These are phyloP conservation scores for Syzygium syzygioides DNA, from an alignment of 441 rosid species.

Conservation along the genomic window DNA sequence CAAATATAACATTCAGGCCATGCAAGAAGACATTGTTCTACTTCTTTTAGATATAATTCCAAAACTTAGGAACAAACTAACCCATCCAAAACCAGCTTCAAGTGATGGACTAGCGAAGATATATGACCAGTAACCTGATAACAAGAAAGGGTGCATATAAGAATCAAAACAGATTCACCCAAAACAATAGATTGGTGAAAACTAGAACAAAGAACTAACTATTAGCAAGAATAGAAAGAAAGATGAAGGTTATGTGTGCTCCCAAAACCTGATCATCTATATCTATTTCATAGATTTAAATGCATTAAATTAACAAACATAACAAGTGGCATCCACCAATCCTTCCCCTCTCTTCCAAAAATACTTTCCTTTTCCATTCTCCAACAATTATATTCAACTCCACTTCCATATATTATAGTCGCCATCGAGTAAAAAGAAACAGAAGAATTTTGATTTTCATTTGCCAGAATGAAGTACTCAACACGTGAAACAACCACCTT, in stretches of 20 bases:
- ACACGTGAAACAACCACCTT: neutral
- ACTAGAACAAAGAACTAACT: neutral
- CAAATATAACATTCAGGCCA: neutral
- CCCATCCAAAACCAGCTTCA: slow-evolving; percentile 99
- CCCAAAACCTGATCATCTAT: neutral
- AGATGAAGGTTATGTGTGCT: neutral
- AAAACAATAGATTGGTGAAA: neutral
- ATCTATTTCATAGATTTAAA: neutral
- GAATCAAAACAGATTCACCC: neutral
- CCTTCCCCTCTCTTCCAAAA: neutral
- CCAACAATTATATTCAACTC: neutral
- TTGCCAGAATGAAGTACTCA: neutral
- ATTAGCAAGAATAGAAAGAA: neutral
- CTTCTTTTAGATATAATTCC: neutral
- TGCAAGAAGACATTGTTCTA: neutral
- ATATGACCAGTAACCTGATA: slow-evolving; percentile 92
- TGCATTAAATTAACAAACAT: neutral
- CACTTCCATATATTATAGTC: neutral
- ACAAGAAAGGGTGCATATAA: neutral
- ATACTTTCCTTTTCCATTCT: neutral
- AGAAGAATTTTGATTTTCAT: neutral
- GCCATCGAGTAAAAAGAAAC: neutral
- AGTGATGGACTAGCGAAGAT: slow-evolving; percentile 94
- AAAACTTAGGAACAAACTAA: slow-evolving; percentile 30
- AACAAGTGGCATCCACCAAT: neutral